A percentile compares a stretch with the other conserved stretches of the same genome.
phyloP scores from a whole-genome alignment of 495 filamentous ascomycete genomes.

The Penicillium paradoxum region DNA sequence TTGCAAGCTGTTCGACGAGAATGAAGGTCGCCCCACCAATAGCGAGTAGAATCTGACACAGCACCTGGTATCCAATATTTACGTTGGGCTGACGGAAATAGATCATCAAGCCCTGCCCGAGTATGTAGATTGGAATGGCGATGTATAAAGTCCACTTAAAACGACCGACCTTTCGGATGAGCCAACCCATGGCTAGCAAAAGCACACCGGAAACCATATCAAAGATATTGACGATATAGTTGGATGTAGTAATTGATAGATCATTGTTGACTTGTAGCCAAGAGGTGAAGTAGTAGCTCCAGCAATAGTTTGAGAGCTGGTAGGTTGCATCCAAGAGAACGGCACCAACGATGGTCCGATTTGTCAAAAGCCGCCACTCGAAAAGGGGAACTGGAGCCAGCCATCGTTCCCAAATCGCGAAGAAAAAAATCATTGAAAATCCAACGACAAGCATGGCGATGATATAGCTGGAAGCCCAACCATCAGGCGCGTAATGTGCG shows the following conservation, averaged over 20 bases:
- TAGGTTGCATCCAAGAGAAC: conserved; percentile 47
- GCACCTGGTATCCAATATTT: conserved; percentile 57
- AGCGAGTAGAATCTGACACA: conserved; percentile 66
- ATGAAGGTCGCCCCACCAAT: conserved; percentile 53
- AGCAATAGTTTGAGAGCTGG: conserved; percentile 45
- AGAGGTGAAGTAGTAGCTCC: conserved; percentile 49
- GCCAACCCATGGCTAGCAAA: conserved; percentile 39
- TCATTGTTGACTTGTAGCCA: conserved; percentile 64
- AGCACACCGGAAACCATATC: conserved; percentile 40
- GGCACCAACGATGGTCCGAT: conserved; percentile 50
- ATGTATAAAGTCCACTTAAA: conserved; percentile 50
- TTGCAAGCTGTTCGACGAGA: conserved; percentile 58
- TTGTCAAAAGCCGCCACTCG: conserved; percentile 40
- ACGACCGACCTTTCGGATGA: conserved; percentile 48
- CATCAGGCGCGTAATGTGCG: conserved; percentile 28
- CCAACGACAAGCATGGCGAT: conserved; percentile 53
- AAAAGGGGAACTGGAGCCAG: conserved; percentile 49
- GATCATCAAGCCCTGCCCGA: conserved; percentile 52
- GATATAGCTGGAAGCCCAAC: conserved; percentile 43
- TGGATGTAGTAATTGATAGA: conserved; percentile 48
- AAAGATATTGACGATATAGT: conserved; percentile 45
- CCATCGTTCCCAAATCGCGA: conserved; percentile 50
- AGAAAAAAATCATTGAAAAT: conserved; percentile 43
- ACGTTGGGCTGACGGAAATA: conserved; percentile 55
- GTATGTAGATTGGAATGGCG: conserved; percentile 52